phyloP scores from a whole-genome alignment of 345 rosid species.

The Salix udensis region DNA sequence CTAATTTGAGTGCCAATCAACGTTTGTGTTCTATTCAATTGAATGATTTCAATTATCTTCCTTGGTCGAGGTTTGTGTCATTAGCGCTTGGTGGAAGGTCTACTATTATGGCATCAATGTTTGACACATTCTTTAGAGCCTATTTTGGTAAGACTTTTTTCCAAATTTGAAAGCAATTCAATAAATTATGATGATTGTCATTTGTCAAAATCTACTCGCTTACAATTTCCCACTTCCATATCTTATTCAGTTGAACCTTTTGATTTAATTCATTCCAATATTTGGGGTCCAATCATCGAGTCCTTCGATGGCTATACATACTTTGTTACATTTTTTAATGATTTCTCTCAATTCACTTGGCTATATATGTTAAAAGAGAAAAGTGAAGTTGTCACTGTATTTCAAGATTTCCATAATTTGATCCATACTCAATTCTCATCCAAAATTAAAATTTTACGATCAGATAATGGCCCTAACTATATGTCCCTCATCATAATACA shows the following conservation, averaged over 20 bases:
- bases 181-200: not conserved
- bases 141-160: no score
- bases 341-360: not conserved
- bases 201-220: not conserved
- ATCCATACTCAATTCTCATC: not conserved
- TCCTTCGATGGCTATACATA: not conserved
- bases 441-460: not conserved
- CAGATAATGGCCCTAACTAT: not conserved
- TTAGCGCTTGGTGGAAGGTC: no score
- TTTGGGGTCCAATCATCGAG: not conserved
- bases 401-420: not conserved
- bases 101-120: fast-evolving
- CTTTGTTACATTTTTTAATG: not conserved
- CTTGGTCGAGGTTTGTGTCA: no score
- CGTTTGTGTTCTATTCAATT: no score
- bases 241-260: not conserved
- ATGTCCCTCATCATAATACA: not conserved
- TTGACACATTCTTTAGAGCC: not conserved
- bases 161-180: not conserved
- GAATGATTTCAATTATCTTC: no score
- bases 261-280: not conserved
- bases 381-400: not conserved
- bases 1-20: no score
- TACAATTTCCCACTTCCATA: not conserved
- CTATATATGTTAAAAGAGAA: not conserved